Percentiles rank a stretch among this genome's conserved stretches.
These are phyloP conservation scores for Baeospora myosura DNA, from an alignment of 1,284 basidiomycete species.

Conservation along the genomic window DNA sequence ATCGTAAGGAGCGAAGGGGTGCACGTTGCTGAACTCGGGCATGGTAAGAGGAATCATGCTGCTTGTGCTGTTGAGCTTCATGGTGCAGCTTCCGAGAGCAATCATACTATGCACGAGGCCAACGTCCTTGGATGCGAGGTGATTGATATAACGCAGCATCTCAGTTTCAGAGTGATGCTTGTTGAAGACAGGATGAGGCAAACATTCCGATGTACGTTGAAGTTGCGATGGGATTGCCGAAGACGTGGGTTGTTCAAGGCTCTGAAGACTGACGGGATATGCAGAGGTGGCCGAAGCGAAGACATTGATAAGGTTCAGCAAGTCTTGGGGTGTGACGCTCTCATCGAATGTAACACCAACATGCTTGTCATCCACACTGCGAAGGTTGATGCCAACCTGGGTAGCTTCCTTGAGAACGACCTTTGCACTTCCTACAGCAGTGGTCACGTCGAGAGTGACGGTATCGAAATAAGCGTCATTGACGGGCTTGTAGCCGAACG, in stretches of 20 bases:
- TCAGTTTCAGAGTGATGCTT: constrained; percentile 96
- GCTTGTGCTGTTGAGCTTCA: constrained; percentile 96
- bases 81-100: constrained; percentile 91
- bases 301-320: constrained; percentile 75
- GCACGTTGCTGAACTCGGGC: constrained; percentile 85
- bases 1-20: constrained; percentile 88
- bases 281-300: constrained; percentile 60
- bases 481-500: constrained; percentile 63
- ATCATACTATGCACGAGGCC: constrained; percentile 96
- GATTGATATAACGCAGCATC: constrained; percentile 94
- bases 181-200: constrained; percentile 90
- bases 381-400: constrained; percentile 76
- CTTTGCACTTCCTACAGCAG: constrained; percentile 51
- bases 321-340: constrained; percentile 70
- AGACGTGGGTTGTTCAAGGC: constrained; percentile 31
- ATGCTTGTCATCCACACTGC: constrained; percentile 67
- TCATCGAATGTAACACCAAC: constrained; percentile 94
- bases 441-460: constrained; percentile 76
- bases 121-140: constrained; percentile 91
- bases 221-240: constrained; percentile 51
- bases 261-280: constrained; percentile 32
- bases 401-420: constrained; percentile 67
- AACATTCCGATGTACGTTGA: constrained; percentile 67
- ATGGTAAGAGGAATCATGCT: constrained; percentile 95
- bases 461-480: constrained; percentile 88